Conservation (phyloP, 495 filamentous ascomycete genomes). For the Daldinia concentrica region DNA sequence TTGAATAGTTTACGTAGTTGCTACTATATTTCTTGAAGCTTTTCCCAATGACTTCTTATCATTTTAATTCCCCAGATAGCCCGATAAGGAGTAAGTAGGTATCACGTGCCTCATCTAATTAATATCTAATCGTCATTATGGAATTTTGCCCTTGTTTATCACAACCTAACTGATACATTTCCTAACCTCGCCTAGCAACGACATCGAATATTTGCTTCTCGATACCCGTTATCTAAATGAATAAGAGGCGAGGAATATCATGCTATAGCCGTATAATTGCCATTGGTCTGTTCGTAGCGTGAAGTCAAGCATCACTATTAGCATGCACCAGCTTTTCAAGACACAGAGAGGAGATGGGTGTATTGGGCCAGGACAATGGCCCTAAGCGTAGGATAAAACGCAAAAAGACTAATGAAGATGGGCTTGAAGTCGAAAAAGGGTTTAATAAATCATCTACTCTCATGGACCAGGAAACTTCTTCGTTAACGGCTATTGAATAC, state of each 20-base stretch:
- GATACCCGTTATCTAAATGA: not conserved
- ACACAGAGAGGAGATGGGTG: slow-evolving; percentile 13
- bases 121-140: not conserved
- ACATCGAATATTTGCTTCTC: not conserved
- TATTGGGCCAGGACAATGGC: not conserved
- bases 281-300: not conserved
- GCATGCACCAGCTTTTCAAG: slow-evolving; percentile 2
- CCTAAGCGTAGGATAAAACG: slow-evolving; percentile 33
- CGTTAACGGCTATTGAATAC: not conserved
- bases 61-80: not conserved
- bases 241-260: not conserved
- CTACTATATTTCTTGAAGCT: no score
- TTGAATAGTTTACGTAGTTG: no score
- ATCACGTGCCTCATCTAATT: not conserved
- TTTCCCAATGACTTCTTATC: no score
- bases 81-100: not conserved
- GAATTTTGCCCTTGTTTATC: not conserved
- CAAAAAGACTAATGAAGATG: slow-evolving; percentile 26
- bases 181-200: not conserved
- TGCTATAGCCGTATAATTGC: not conserved
- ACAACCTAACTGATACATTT: not conserved
- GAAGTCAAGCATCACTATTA: not conserved
- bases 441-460: not conserved
- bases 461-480: not conserved
- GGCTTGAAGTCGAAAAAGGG: not conserved